These are phyloP conservation scores for Rhododendron vialii DNA, from an alignment of 148 eudicot species.

Conservation along the genomic window DNA sequence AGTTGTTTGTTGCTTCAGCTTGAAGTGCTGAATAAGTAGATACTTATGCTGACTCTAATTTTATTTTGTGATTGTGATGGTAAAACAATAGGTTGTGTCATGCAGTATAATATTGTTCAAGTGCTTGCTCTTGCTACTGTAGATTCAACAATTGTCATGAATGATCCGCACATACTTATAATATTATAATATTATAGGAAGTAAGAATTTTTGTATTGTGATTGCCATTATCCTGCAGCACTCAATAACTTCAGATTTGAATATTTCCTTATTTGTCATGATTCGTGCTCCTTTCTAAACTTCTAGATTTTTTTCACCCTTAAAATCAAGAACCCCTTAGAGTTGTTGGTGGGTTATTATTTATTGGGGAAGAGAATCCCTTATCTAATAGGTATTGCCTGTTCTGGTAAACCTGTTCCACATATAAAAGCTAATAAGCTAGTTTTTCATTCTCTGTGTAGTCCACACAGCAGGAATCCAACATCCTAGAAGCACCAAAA, in stretches of 20 bases:
- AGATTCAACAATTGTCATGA: background rate
- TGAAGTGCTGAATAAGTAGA: background rate
- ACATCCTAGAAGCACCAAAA: conserved; percentile 2
- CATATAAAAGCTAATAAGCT: background rate
- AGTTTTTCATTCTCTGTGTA: background rate
- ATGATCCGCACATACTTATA: background rate
- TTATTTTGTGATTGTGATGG: background rate
- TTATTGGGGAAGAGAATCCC: background rate
- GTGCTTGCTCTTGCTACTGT: background rate
- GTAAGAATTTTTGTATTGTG: background rate
- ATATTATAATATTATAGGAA: background rate
- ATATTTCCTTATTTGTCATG: background rate
- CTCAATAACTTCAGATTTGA: background rate
- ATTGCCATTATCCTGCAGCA: background rate
- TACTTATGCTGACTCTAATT: background rate
- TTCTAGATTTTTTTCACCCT: background rate
- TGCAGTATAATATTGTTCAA: background rate
- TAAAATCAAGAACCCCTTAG: background rate
- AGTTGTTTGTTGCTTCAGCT: background rate
- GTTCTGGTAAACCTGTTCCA: background rate
- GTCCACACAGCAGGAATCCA: background rate
- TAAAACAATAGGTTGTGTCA: background rate
- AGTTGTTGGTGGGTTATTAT: background rate
- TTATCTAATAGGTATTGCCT: background rate
- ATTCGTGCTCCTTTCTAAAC: background rate